These are phyloP conservation scores for Kodamaea sp. DNA, from an alignment of 1,139 yeast species.

Conservation along the genomic window DNA sequence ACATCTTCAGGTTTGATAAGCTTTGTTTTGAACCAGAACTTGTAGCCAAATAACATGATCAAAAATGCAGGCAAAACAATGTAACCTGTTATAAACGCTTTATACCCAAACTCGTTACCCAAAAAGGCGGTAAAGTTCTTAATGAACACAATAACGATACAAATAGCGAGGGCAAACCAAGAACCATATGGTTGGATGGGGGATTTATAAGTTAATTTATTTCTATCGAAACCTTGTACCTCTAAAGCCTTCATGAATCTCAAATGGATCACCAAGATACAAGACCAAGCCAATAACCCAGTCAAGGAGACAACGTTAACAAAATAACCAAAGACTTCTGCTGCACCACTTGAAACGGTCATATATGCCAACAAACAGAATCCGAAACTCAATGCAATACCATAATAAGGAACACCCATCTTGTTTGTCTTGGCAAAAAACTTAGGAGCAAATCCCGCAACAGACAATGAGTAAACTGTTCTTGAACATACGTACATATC, in stretches of 20 bases:
- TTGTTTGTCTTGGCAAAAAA: conserved; percentile 55
- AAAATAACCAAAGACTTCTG: conserved; percentile 24
- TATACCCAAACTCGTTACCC: conserved; percentile 50
- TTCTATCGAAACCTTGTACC: conserved; percentile 53
- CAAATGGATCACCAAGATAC: conserved; percentile 48
- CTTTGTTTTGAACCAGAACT: conserved; percentile 50
- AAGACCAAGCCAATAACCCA: conserved; percentile 29
- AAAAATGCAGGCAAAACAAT: conserved; percentile 70
- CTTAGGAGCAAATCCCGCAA: conserved; percentile 43
- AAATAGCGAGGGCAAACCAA: conserved; percentile 52
- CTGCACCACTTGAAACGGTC: conserved; percentile 22
- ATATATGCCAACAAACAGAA: conserved; percentile 30
- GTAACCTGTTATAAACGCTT: conserved; percentile 70
- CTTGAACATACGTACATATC: conserved; percentile 48
- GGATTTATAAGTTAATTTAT: conserved; percentile 52
- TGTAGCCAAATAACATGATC: conserved; percentile 55
- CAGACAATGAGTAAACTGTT: conserved; percentile 42
- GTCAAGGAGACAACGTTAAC: conserved; percentile 28
- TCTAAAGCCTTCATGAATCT: conserved; percentile 61
- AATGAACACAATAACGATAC: conserved; percentile 55
- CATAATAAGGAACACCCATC: conserved; percentile 59
- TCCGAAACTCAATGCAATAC: conserved; percentile 32
- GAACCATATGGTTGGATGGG: conserved; percentile 69
- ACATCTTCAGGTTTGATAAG: conserved; percentile 53
- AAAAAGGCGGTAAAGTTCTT: conserved; percentile 75